Evolutionary conservation across 2,329 filamentous ascomycete species (phyloP).

Genomic region (Penicillium occitanis): DNA sequence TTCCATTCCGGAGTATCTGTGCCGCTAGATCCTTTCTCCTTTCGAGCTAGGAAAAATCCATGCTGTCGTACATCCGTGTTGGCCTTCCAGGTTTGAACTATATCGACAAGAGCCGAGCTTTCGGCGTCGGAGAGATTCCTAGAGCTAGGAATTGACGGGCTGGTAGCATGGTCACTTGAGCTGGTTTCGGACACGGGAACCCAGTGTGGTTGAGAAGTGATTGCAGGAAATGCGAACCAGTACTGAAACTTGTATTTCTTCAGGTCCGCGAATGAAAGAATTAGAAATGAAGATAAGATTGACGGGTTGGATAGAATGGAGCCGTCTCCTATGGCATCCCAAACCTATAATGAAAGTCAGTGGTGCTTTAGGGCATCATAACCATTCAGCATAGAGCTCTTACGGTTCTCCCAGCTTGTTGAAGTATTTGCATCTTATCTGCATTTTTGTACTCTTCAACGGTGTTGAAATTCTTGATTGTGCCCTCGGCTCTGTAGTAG

Average conservation of each 20-base stretch:
- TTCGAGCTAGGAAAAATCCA: constrained; percentile 95
- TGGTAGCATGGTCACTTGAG: constrained; percentile 25
- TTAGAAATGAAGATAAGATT: constrained; percentile 80
- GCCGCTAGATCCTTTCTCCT: constrained; percentile 51
- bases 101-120: constrained; percentile 75
- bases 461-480: constrained; percentile 95
- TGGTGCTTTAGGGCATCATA: neutral
- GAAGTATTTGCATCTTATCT: constrained; percentile 75
- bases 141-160: constrained; percentile 19
- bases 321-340: constrained; percentile 95
- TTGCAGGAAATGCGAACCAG: constrained; percentile 92
- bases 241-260: constrained; percentile 99
- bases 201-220: constrained; percentile 88
- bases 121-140: constrained; percentile 63
- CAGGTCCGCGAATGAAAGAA: constrained; percentile 89
- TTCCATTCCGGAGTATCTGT: constrained; percentile 65
- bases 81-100: constrained; percentile 84
- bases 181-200: constrained; percentile 48
- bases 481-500: constrained; percentile 81
- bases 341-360: constrained; percentile 61
- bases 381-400: constrained; percentile 25
- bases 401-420: constrained; percentile 76
- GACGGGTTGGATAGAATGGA: constrained; percentile 95
- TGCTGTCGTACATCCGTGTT: constrained; percentile 78
- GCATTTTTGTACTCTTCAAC: constrained; percentile 86